These are phyloP conservation scores for Kodamaea arcana DNA, from an alignment of 1,139 yeast genomes.

Conservation along the genomic window DNA sequence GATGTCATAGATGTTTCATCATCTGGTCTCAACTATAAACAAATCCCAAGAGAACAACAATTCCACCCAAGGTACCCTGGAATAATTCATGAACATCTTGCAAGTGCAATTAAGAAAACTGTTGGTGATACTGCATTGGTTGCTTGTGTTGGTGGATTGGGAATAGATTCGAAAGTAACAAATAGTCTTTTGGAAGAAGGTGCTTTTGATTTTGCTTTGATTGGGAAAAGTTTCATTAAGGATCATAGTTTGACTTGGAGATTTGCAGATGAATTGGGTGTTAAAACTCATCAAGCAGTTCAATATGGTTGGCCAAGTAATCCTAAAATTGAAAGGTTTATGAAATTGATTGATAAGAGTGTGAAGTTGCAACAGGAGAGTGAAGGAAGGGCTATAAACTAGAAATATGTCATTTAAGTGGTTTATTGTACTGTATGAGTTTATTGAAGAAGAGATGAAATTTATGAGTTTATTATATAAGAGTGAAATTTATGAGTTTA, in stretches of 20 bases:
- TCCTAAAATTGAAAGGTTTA: slow-evolving; percentile 4
- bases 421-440: too few species aligned
- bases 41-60: slow-evolving; percentile 1
- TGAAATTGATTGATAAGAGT: slow-evolving; percentile 7
- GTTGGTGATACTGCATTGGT: slow-evolving; percentile 40
- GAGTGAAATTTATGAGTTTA: too few species aligned
- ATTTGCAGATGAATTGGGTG: slow-evolving; percentile 48
- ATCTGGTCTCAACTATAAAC: slow-evolving; percentile 43
- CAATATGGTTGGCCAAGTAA: slow-evolving; percentile 31
- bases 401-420: too few species aligned
- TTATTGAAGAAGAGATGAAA: too few species aligned
- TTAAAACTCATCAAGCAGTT: slow-evolving; percentile 34
- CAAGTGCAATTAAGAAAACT: slow-evolving; percentile 40
- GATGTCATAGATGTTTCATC: slow-evolving; percentile 52
- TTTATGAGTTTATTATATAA: too few species aligned
- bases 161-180: slow-evolving; percentile 26
- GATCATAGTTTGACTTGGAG: slow-evolving; percentile 46
- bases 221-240: slow-evolving; percentile 43
- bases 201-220: slow-evolving; percentile 41
- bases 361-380: too few species aligned
- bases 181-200: slow-evolving; percentile 38
- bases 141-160: slow-evolving; percentile 46
- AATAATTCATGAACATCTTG: slow-evolving; percentile 31
- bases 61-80: slow-evolving; percentile 1
- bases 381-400: too few species aligned